Evolutionary conservation across 495 filamentous ascomycete genomes (phyloP), one percentile per base, ranked within the genome.

Genomic region (Penicillium bialowiezense): DNA sequence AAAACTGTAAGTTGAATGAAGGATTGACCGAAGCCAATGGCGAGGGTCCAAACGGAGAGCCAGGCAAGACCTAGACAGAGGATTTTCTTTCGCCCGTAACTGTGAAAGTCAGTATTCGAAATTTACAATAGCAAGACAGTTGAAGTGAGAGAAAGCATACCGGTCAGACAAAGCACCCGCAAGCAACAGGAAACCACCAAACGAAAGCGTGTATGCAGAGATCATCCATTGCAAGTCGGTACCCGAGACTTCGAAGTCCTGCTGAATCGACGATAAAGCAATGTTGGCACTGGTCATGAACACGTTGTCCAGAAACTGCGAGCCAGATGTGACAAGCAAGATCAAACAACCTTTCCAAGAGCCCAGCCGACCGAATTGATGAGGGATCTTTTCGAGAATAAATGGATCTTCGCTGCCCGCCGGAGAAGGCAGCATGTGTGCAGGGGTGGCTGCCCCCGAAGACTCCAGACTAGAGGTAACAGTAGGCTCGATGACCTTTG

Each of bases 191-290:
- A 70, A 67, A 1, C 67, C 67, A 18, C 67, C 67, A 60, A 70
- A 70, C 1, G 62, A 59, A 42, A 70, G 49, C 7, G 67, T 70
- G 33, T 70, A 70, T 34, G 67, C 67, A 4, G 67, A 70, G 10
- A 70, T 68, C 64, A 70, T 70, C 67, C 67, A 70, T 49, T 70
- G 67, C 49, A 70, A 35, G 12, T 68, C 56, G n/a, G 56, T 66
- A 31, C 52, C 62, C 14, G 62, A 59, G 5, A 66, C 64, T 5
- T 51, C 51, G 18, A 70, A 70, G n/a, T 66, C 67, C 28, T 66
- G 48, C 40, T 70, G 64, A 13, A 70, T 70, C 0, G 67, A 66
- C 7, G 67, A 64, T 37, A 70, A 28, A 5, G 64, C 67, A 48
- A 70, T 62, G 17, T 70, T 70, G 17, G 67, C 58, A 24, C 67